These are phyloP conservation scores for Leccinellum rugosiceps DNA, from an alignment of 768 basidiomycete genomes.

Conservation along the genomic window DNA sequence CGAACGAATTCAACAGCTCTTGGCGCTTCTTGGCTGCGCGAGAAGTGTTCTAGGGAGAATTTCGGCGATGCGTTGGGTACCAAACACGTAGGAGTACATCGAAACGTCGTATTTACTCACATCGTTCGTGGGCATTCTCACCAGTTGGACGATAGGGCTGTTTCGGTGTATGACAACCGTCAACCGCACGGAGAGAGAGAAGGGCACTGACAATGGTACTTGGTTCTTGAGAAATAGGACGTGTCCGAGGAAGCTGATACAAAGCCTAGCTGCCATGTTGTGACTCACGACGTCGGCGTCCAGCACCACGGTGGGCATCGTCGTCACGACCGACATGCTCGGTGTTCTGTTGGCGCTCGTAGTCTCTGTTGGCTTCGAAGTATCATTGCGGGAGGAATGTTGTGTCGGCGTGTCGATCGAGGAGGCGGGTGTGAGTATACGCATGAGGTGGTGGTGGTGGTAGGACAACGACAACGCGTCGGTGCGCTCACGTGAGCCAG, in stretches of 20 bases:
- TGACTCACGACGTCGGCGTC: slow-evolving; percentile 53
- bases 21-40: slow-evolving; percentile 55
- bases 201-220: slow-evolving; percentile 63
- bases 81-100: too few relatives aligned
- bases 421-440: slow-evolving; percentile 7
- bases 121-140: slow-evolving; percentile 48
- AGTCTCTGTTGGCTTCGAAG: neutral
- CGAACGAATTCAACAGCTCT: slow-evolving; percentile 63
- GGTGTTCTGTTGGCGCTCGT: neutral
- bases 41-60: slow-evolving; percentile 35
- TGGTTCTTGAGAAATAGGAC: slow-evolving; percentile 77
- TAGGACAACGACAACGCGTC: rapidly evolving
- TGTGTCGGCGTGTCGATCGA: neutral
- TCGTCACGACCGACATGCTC: slow-evolving; percentile 19
- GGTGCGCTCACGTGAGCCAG: too few relatives aligned
- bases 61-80: too few relatives aligned
- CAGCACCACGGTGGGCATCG: slow-evolving; percentile 39
- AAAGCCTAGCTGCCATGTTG: slow-evolving; percentile 60
- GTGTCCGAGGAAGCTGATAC: slow-evolving; percentile 61
- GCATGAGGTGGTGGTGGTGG: slow-evolving; percentile 3
- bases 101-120: slow-evolving; percentile 27
- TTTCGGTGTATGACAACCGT: neutral
- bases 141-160: slow-evolving; percentile 67
- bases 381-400: neutral
- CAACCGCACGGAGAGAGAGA: neutral